Base-by-base conservation (phyloP, 345 rosid genomes). In the Erucastrum elatum region DNA sequence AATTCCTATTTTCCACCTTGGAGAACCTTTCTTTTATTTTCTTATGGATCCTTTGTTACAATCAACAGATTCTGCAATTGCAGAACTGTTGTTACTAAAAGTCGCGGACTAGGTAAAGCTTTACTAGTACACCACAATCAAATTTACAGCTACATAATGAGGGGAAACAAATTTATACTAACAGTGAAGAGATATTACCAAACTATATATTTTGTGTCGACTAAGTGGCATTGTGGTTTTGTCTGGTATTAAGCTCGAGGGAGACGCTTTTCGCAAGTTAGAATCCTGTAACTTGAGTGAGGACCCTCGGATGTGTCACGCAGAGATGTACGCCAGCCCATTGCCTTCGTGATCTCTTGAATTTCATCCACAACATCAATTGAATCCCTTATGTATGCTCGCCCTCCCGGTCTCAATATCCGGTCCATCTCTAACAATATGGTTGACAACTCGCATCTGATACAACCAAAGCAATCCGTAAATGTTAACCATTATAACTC, bases 351-450 rank as follows among this genome's bases (percentile, higher is more conserved):
- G 21, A 87, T 87, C 72, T 83, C 94, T 76, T 81, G 88, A 86
- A 95, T 90, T 77, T 95, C 98, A 49, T 87, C 92, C 88, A 91
- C 88, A 53, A 91, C 90, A 39, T 87, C 85, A 8, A 95, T 68
- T 2, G 93, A 82, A 58, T 95, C 99, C 31, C 97, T 93, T 9
- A 95, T 91, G 74, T 91, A 95, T 33, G 75, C 98, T 75, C 81
- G 86, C 46, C 99, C 99, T 59, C 98, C 97, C 3, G 99, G 99
- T 83, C 99, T 89, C 53, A 95, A 72, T 10, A 95, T 91, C 69
- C 98, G 89, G 75, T 95, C 99, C 99, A 95, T 95, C 91, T 95
- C 98, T 17, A 95, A 92, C 92, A 95, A 87, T 74, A 95, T 95
- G 4, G 88, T 85, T 17, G 98, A 91, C 86, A 93, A 86, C 70